phyloP scores from a whole-genome alignment of 257 asterid genomes.

The Craterostigma plantagineum region DNA sequence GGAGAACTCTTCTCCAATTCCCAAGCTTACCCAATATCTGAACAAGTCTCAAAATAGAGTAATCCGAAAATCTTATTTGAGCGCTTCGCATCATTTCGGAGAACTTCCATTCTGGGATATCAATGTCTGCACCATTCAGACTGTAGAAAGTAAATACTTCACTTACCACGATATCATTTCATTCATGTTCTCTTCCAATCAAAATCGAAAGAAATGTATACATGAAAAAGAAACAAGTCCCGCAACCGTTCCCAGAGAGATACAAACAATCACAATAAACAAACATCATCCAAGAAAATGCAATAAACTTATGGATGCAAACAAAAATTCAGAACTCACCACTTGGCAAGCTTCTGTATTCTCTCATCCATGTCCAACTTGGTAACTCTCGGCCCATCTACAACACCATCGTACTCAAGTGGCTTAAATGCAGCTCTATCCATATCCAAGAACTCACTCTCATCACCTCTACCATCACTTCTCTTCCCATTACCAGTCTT shows the following conservation, averaged over 20 bases:
- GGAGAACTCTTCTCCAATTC: slow-evolving; percentile 89
- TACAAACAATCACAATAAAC: too few species aligned
- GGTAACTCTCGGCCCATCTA: slow-evolving; percentile 43
- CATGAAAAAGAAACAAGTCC: too few species aligned
- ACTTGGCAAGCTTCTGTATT: slow-evolving; percentile 72
- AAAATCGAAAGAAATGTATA: too few species aligned
- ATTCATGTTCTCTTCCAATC: too few species aligned
- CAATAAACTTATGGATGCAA: too few species aligned
- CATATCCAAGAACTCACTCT: slow-evolving; percentile 13
- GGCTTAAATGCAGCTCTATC: slow-evolving; percentile 74
- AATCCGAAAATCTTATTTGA: slow-evolving; percentile 72
- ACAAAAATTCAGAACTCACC: slow-evolving; percentile 26
- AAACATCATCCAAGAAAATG: too few species aligned
- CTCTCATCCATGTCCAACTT: slow-evolving; percentile 85
- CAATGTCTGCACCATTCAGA: slow-evolving; percentile 96
- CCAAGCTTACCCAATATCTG: slow-evolving; percentile 81
- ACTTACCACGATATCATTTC: slow-evolving; percentile 19
- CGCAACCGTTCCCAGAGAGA: too few species aligned
- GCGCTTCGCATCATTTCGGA: slow-evolving; percentile 76
- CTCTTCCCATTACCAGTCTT: slow-evolving; percentile 7
- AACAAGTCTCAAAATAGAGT: slow-evolving; percentile 67
- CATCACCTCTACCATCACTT: slow-evolving; percentile 7
- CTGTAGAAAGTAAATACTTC: slow-evolving; percentile 73
- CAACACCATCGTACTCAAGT: slow-evolving; percentile 22
- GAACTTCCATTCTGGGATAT: slow-evolving; percentile 97